These are phyloP conservation scores for Ogataea wickerhamii DNA, from an alignment of 805 yeast species.

Conservation along the genomic window DNA sequence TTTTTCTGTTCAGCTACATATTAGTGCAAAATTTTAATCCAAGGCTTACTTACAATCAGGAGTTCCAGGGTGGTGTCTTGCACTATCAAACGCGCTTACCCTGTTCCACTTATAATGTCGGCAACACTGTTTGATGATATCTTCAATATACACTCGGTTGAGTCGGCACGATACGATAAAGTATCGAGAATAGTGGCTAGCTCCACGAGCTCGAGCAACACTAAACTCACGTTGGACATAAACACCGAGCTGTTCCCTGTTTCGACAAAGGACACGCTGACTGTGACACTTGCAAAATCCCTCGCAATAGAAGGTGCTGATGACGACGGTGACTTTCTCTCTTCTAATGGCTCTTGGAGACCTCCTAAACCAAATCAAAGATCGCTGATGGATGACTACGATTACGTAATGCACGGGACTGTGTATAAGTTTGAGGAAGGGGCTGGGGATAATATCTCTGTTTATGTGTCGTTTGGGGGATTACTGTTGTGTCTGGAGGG, in stretches of 20 bases:
- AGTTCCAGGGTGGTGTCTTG: too few relatives aligned
- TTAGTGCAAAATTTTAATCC: too few relatives aligned
- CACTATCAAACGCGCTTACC: too few relatives aligned
- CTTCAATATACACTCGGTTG: slow-evolving; percentile 80
- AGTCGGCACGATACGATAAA: slow-evolving; percentile 86
- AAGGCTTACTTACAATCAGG: too few relatives aligned
- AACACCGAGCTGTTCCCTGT: slow-evolving; percentile 92
- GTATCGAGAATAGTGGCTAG: slow-evolving; percentile 86
- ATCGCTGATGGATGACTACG: slow-evolving; percentile 92
- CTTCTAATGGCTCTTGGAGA: slow-evolving; percentile 66
- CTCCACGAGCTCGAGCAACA: slow-evolving; percentile 76
- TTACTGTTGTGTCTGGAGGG: slow-evolving; percentile 92
- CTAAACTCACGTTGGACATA: slow-evolving; percentile 82
- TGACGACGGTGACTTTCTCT: slow-evolving; percentile 44
- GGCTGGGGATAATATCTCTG: slow-evolving; percentile 65
- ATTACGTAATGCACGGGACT: slow-evolving; percentile 97
- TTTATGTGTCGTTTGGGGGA: slow-evolving; percentile 95
- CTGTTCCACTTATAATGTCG: slow-evolving; percentile 46
- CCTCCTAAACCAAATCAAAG: slow-evolving; percentile 81
- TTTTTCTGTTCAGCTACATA: too few relatives aligned
- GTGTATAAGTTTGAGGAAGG: slow-evolving; percentile 95
- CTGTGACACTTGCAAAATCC: slow-evolving; percentile 81
- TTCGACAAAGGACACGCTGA: slow-evolving; percentile 66
- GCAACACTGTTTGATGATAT: slow-evolving; percentile 89
- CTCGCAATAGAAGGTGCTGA: slow-evolving; percentile 50